A percentile compares a stretch with the other conserved stretches of the same genome.
Evolutionary conservation across 2,329 filamentous ascomycete genomes (phyloP).

Genomic region (Zymoseptoria pseudotritici): DNA sequence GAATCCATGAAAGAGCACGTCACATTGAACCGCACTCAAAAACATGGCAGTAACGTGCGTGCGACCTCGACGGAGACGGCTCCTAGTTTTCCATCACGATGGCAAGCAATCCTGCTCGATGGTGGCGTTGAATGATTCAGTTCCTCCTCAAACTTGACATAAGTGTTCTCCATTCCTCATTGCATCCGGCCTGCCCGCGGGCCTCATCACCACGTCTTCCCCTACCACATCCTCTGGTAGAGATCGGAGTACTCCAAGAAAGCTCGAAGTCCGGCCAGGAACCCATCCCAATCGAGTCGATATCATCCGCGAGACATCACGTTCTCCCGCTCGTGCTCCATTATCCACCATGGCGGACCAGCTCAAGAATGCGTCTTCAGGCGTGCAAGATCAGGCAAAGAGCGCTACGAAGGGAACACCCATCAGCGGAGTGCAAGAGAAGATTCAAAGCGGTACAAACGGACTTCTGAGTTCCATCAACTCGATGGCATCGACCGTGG

Average conservation of each 20-base stretch:
- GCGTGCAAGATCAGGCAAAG: slow-evolving; percentile 14
- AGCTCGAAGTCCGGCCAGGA: slow-evolving; percentile 21
- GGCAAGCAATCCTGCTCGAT: neutral
- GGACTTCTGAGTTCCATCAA: slow-evolving; percentile 25
- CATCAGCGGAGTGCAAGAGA: slow-evolving; percentile 15
- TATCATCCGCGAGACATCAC: slow-evolving; percentile 19
- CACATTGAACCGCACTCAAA: neutral
- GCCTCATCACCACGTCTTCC: slow-evolving; percentile 13
- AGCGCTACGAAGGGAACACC: slow-evolving; percentile 17
- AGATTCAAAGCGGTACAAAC: slow-evolving; percentile 22
- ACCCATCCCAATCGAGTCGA: slow-evolving; percentile 19
- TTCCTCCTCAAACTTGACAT: neutral
- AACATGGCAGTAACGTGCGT: neutral
- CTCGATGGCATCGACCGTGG: slow-evolving; percentile 21
- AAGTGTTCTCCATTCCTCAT: neutral
- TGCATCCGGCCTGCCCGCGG: neutral
- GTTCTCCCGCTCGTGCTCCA: slow-evolving; percentile 9
- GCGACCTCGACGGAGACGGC: neutral
- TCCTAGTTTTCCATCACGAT: neutral
- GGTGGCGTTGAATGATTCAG: neutral
- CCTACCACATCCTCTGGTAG: slow-evolving; percentile 4
- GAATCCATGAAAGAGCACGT: neutral
- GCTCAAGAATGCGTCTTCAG: slow-evolving; percentile 11
- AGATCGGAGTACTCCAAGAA: slow-evolving; percentile 19
- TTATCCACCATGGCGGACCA: slow-evolving; percentile 20